Base-by-base conservation (phyloP, 169 alveolate genomes). In the Plasmodium chabaudi region DNA sequence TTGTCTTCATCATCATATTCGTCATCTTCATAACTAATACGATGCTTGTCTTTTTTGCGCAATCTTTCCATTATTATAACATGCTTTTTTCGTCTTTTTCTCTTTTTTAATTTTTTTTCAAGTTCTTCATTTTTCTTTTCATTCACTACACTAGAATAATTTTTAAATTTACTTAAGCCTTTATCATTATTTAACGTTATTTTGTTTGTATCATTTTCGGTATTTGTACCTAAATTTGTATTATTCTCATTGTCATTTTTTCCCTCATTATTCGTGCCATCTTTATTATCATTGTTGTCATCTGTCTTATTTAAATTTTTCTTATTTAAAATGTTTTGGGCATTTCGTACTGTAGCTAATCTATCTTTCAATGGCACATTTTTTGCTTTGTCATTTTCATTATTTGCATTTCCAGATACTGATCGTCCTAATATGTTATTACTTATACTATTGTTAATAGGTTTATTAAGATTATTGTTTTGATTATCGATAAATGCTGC, bases 101-200 rank as follows among this genome's bases (percentile, higher is more conserved):
- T 67, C 19, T 69, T 82, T 82, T 82, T 82, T 47, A 67, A 57
- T 57, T 42, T 67, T 82, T 82, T 82, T 72, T 82, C 84, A 49
- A 67, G 56, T 57, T 82, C 90, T 67, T 82, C 90, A 82, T 82
- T 82, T 65, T 82, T 64, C 46, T 69, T 82, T 82, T 82, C 90
- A 69, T 82, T 82, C 15, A 82, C 84, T 12, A 82, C 84, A 55
- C 86, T 82, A 27, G 90, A 65, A 82, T 82, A 82, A 21, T 82
- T 82, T 82, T 82, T 82, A 68, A 82, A 82, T 56, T 69, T 53
- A 15, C 68, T 47, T 21, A 82, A 82, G 4, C 42, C 42, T 39
- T 53, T 77, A 23, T 77, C 88, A n/a, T 21, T 68, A 44, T 21
- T 51, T 19, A 23, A 42, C 55, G 19, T 46, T 13, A 68, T 67